Evolutionary conservation across 2,329 filamentous ascomycete genomes (phyloP), one percentile per base, ranked within the genome.

Genomic region (Diplodia mutila): DNA sequence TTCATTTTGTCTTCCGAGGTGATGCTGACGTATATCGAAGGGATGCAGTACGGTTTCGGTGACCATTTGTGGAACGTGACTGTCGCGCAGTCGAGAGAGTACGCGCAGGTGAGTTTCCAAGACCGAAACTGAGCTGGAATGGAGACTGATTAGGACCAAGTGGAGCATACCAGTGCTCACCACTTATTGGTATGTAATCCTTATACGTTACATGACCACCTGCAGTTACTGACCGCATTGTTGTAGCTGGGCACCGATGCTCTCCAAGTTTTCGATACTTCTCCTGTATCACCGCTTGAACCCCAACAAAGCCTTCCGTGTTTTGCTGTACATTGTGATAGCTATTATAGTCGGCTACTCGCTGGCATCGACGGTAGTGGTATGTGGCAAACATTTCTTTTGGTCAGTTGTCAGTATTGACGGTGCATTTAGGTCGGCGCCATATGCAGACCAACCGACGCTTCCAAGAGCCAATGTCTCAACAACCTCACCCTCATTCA

Each of bases 1-100:
- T 21, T 9, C 3, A 7, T 49, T n/a, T 11, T 11, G 7, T 7
- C 16, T 29, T 55, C 12, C 54, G 8, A 21, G 9, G 16, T 8
- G 8, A 42, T 42, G 9, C 57, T 61, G 39, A 61, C 27, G 4
- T 2, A 11, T 4, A 23, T 32, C 16, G 8, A 27, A 61, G 57
- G 57, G 57, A 61, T 61, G 39, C 39, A 61, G 21, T 61, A 48
- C 25, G 57, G 57, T 21, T 61, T 61, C 29, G 57, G 57, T 29
- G n/a, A 34, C 16, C 57, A 61, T 16, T 34, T 61, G 23, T 61
- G 57, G 57, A 61, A 61, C 39, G 39, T 61, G 11, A 61, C 25
- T 16, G 12, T 42, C 25, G 39, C 57, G 27, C 25, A 32, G 39
- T 11, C 32, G 39, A 34, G 12, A 18, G 18, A 61, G 16, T 61